Evolutionary conservation across 1,284 basidiomycete genomes (phyloP).

Genomic region (Phellinidium pouzarii): DNA sequence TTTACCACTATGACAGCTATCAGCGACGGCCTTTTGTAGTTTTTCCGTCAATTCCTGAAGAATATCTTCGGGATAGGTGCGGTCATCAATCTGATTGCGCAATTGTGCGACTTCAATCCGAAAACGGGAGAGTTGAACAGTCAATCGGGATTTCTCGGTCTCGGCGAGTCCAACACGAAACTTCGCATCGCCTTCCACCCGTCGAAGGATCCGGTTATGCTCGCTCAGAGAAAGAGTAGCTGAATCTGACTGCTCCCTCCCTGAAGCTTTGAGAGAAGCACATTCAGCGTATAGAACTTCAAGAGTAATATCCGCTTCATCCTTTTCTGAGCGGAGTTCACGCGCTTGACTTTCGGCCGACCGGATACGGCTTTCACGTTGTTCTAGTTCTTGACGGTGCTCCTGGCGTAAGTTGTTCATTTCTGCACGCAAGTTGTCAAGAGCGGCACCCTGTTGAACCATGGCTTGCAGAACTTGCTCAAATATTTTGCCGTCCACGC

Average conservation of each 20-base stretch:
- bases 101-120: constrained; percentile 15
- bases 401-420: constrained; percentile 9
- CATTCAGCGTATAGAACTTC: constrained; percentile 3
- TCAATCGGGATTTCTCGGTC: constrained; percentile 9
- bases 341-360: constrained; percentile 9
- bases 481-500: constrained; percentile 7
- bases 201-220: constrained; percentile 12
- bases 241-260: not conserved
- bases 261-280: constrained; percentile 3
- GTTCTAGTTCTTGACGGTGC: constrained; percentile 5
- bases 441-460: constrained; percentile 12
- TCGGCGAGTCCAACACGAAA: constrained; percentile 7
- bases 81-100: constrained; percentile 12
- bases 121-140: constrained; percentile 8
- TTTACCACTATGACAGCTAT: constrained; percentile 7
- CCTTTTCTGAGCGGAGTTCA: constrained; percentile 1
- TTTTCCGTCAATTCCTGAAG: constrained; percentile 11
- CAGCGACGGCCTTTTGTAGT: constrained; percentile 1
- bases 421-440: constrained; percentile 11
- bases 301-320: not conserved
- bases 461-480: constrained; percentile 14
- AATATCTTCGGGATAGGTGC: constrained; percentile 13
- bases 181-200: constrained; percentile 9
- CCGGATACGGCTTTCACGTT: constrained; percentile 12
- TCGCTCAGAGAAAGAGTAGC: constrained; percentile 7